These are phyloP conservation scores for Musa schizocarpa DNA, from an alignment of 176 grass and related monocot genomes.

Conservation along the genomic window DNA sequence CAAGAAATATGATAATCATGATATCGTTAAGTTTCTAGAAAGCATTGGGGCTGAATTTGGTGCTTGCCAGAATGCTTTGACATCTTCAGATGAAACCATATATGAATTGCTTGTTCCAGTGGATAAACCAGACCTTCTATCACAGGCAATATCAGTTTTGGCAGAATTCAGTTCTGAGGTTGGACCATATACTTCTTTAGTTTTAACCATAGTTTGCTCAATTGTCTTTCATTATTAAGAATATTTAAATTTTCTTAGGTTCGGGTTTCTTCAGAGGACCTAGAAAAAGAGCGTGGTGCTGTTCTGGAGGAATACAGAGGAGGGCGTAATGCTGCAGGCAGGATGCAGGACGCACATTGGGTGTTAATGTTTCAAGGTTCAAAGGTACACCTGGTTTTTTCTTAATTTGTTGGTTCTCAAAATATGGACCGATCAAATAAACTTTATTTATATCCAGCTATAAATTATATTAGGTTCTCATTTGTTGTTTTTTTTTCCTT, in stretches of 20 bases:
- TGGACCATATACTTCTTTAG: background rate
- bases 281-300: constrained; percentile 95
- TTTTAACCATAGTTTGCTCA: too few species aligned
- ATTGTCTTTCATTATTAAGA: constrained; percentile 12
- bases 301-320: constrained; percentile 98
- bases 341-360: constrained; percentile 99
- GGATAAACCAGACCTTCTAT: constrained; percentile 79
- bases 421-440: background rate
- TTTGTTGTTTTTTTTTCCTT: background rate
- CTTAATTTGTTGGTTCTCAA: background rate
- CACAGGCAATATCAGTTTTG: constrained; percentile 84
- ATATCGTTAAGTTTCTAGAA: constrained; percentile 97
- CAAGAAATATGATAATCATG: constrained; percentile 83
- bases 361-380: constrained; percentile 85
- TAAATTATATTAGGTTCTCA: background rate
- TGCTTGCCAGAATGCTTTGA: constrained; percentile 95
- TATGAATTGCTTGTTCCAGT: constrained; percentile 95
- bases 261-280: constrained; percentile 68
- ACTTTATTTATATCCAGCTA: background rate
- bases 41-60: constrained; percentile 97
- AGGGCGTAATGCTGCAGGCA: constrained; percentile 70
- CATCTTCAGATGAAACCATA: constrained; percentile 95
- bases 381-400: constrained; percentile 37
- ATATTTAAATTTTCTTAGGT: constrained; percentile 34
- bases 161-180: constrained; percentile 98